phyloP scores from a whole-genome alignment of 371 early-diverging fungal genomes.

The Aphelidium insulamus region DNA sequence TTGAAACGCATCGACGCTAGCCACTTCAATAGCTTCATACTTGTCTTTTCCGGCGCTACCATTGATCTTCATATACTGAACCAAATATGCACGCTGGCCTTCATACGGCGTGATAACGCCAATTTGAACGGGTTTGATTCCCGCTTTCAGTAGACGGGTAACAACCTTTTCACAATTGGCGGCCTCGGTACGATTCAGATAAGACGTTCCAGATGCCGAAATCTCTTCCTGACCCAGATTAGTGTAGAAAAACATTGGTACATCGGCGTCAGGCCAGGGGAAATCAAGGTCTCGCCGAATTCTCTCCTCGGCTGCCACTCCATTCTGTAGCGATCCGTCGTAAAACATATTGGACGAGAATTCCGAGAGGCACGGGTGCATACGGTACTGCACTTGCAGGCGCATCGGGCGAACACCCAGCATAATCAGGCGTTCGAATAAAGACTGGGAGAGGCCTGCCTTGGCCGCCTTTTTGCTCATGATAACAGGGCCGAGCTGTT shows the following conservation, averaged over 20 bases:
- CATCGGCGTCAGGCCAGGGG: slow-evolving; percentile 82
- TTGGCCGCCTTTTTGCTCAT: slow-evolving; percentile 89
- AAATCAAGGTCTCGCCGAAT: slow-evolving; percentile 66
- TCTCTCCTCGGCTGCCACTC: slow-evolving; percentile 77
- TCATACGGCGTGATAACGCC: slow-evolving; percentile 99
- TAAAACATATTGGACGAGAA: slow-evolving; percentile 98
- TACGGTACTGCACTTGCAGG: slow-evolving; percentile 94
- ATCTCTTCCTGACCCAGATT: slow-evolving; percentile 91
- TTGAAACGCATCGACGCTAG: slow-evolving; percentile 99
- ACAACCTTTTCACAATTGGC: slow-evolving; percentile 85
- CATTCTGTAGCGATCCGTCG: slow-evolving; percentile 89
- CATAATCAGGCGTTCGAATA: slow-evolving; percentile 90
- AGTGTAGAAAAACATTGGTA: slow-evolving; percentile 87
- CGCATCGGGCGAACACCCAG: slow-evolving; percentile 81
- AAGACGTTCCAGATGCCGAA: slow-evolving; percentile 84
- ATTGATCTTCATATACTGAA: slow-evolving; percentile 77
- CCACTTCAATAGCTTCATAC: slow-evolving; percentile 90
- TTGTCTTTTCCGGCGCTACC: slow-evolving; percentile 72
- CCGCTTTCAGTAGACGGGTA: slow-evolving; percentile 70
- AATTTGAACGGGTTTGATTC: slow-evolving; percentile 73
- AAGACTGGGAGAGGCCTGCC: slow-evolving; percentile 81
- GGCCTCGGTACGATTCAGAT: slow-evolving; percentile 79
- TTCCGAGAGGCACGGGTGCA: slow-evolving; percentile 93
- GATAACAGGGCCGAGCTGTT: slow-evolving; percentile 95
- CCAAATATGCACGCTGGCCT: slow-evolving; percentile 89